Evolutionary conservation across 805 yeast genomes (phyloP), one percentile per base, ranked within the genome.

Genomic region (Pichia nanzhaoensis): DNA sequence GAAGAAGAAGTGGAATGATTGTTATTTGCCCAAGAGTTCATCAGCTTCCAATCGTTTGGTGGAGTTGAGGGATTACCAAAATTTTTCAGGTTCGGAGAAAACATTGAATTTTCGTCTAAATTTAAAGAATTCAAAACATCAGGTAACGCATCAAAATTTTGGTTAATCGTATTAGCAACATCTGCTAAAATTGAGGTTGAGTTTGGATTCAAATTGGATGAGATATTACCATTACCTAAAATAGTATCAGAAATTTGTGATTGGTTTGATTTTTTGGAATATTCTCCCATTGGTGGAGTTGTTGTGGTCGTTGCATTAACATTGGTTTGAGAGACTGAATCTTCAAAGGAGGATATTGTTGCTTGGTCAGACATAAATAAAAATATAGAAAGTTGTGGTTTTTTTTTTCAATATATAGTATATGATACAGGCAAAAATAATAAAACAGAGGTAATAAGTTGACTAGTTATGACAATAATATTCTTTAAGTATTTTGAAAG

Each of bases 101-200:
- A 58, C 18, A 57, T 47, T 5, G 58, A 49, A 35, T 54, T 40
- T 22, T 51, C 45, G 30, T 71, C 76, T 45, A 75, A 61, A 55
- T 72, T 68, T 38, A 75, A 61, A 34, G 69, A 68, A 39, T 69
- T 70, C 35, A 74, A 58, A 18, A 77, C 77, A 14, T 74, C 74
- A 22, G 70, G 74, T 37, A 74, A 66, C 49, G 74, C 78, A 40
- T 61, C 60, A 38, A 60, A 52, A 27, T 58, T 62, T 14, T 55
- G 42, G 22, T 24, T 10, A 24, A 24, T 7, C 9, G 24, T 19
- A 34, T 30, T 44, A 5, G 28, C 18, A 28, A 21, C 22, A 27
- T 18, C 16, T 6, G 35, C n/a, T 27, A 37, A 27, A 34, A 34
- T 40, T 30, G 39, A 39, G 17, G 41, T 44, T 28, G 37, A 41